A percentile compares a stretch with the other conserved stretches of the same genome.
Conservation (phyloP, 2,329 filamentous ascomycete species). For the Fusarium pseudoanthophilum region DNA sequence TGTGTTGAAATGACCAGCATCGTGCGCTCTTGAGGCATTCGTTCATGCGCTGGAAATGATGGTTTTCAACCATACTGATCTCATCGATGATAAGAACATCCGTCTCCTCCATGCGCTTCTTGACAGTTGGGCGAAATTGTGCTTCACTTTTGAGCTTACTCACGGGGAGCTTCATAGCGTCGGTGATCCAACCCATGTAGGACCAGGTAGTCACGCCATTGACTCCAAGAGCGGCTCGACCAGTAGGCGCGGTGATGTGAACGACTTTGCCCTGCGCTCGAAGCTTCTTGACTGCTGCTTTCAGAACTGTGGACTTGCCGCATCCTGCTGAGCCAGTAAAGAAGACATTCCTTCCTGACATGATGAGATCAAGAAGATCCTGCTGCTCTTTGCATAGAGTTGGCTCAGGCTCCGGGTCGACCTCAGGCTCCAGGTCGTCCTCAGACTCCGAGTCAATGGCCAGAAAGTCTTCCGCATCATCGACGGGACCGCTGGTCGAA, state of each 20-base stretch:
- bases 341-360: constrained; percentile 67
- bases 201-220: constrained; percentile 66
- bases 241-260: constrained; percentile 68
- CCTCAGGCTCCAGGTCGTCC: not conserved
- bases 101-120: constrained; percentile 53
- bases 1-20: not conserved
- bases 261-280: constrained; percentile 47
- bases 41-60: constrained; percentile 41
- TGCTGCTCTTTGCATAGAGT: constrained; percentile 40
- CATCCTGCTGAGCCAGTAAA: constrained; percentile 71
- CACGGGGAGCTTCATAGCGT: constrained; percentile 9
- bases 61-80: constrained; percentile 72
- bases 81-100: constrained; percentile 73
- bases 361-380: constrained; percentile 55
- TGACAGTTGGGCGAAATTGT: constrained; percentile 4
- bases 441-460: not conserved
- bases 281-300: constrained; percentile 34
- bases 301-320: constrained; percentile 45
- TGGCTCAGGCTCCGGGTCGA: not conserved
- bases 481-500: not conserved
- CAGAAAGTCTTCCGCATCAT: not conserved
- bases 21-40: constrained; percentile 47
- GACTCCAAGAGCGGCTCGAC: constrained; percentile 67
- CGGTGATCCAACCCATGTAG: constrained; percentile 66
- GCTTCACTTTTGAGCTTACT: not conserved